Evolutionary conservation across 2,329 filamentous ascomycete genomes (phyloP), one percentile per base, ranked within the genome.

Genomic region (Fragosphaeria purpurea): DNA sequence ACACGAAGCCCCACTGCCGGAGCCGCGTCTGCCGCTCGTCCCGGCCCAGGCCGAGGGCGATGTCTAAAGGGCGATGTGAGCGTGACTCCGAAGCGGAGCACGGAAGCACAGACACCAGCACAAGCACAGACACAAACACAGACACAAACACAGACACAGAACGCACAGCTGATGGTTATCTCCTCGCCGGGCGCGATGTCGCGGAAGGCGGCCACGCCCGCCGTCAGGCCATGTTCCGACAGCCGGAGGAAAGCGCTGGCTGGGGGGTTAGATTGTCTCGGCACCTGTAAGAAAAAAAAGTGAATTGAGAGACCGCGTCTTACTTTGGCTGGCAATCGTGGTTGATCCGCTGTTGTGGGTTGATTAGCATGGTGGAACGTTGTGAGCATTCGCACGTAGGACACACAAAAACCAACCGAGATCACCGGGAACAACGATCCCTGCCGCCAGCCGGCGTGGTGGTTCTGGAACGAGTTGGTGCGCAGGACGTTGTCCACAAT

Each of bases 111-210:
- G 22, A 22, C 22, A 22, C 22, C 2, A 22, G 22, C 22, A 22
- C 22, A 22, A 22, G 22, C 22, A 22, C 22, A 22, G 3, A 3
- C 22, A 22, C 22, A 22, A 42, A 6, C 22, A 13, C 4, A 33
- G 35, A 5, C 22, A 22, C 22, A 22, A 22, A 3, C 22, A 22
- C 22, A 22, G 3, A 3, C 22, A 22, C 22, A 22, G 48, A 22
- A 33, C 61, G 30, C 53, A 62, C 62, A 64, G 56, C 57, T 64
- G 46, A 65, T 58, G 7, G 53, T 41, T 32, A 65, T 60, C 47
- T 64, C 63, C 11, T 63, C 59, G 4, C 62, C 62, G 1, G 56
- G 50, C 43, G 60, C 49, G 13, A 64, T 63, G 10, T 57, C 55
- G 1, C 53, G 57, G 31, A 59, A 57, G 1, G 62, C 57, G 11